These are phyloP conservation scores for Eucalyptus brandiana DNA, from an alignment of 345 rosid species.

Conservation along the genomic window DNA sequence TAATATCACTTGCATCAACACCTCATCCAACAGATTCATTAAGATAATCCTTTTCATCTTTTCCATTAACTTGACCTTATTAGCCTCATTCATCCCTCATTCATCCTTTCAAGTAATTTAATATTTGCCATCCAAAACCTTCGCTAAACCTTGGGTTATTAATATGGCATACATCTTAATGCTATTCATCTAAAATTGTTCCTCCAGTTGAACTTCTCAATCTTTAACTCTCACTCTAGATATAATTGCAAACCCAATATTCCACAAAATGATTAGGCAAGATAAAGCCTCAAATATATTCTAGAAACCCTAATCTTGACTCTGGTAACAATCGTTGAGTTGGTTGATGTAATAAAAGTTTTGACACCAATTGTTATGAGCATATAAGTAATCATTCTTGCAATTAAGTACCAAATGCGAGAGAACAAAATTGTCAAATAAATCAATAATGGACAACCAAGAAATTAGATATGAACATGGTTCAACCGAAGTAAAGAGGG, in stretches of 20 bases:
- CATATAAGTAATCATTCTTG: fast-evolving
- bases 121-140: too few species aligned
- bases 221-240: background rate
- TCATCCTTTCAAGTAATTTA: too few species aligned
- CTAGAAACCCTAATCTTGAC: background rate
- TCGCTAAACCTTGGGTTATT: too few species aligned
- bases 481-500: background rate
- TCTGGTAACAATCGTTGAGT: background rate
- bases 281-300: background rate
- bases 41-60: too few species aligned
- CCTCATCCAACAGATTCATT: too few species aligned
- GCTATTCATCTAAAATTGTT: too few species aligned
- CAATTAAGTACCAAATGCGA: background rate
- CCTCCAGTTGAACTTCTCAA: too few species aligned
- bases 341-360: background rate
- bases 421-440: background rate
- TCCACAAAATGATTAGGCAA: background rate
- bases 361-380: background rate
- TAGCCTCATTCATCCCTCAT: too few species aligned
- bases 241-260: background rate
- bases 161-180: too few species aligned
- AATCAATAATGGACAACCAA: background rate
- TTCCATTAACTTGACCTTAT: too few species aligned
- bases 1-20: too few species aligned
- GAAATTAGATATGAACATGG: background rate